phyloP scores from a whole-genome alignment of 2,329 filamentous ascomycete genomes.

The Aspergillus viridinutans region DNA sequence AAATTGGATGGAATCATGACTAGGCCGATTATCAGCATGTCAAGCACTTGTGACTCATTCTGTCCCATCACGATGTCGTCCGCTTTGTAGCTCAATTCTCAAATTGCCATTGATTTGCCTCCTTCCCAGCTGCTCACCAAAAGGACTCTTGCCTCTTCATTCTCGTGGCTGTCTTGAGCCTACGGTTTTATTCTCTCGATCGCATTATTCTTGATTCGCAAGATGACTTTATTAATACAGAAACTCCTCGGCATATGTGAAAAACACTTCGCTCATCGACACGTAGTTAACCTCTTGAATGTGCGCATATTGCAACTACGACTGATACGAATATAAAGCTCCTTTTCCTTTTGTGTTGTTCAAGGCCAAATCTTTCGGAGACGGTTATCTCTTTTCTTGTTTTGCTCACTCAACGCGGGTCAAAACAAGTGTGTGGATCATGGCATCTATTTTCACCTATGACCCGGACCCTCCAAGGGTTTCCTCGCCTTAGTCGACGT shows the following conservation, averaged over 20 bases:
- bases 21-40: background rate
- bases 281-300: conserved; percentile 1
- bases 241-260: conserved; percentile 4
- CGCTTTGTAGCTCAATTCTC: background rate
- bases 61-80: background rate
- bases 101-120: background rate
- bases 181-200: background rate
- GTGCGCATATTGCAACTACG: conserved; percentile 4
- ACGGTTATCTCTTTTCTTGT: background rate
- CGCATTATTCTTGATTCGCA: conserved; percentile 5
- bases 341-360: background rate
- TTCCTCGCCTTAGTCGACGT: conserved; percentile 80
- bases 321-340: conserved; percentile 5
- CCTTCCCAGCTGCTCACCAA: background rate
- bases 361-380: background rate
- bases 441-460: conserved; percentile 96
- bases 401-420: background rate
- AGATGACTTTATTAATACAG: conserved; percentile 17
- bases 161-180: background rate
- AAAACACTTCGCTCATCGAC: conserved; percentile 3
- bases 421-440: conserved; percentile 31
- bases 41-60: conserved; percentile 1
- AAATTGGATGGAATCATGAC: background rate
- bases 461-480: conserved; percentile 83
- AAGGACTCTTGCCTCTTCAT: background rate